Evolutionary conservation across 1,139 yeast species (phyloP), one percentile per base, ranked within the genome.

Genomic region (Blastobotrys illinoisensis): DNA sequence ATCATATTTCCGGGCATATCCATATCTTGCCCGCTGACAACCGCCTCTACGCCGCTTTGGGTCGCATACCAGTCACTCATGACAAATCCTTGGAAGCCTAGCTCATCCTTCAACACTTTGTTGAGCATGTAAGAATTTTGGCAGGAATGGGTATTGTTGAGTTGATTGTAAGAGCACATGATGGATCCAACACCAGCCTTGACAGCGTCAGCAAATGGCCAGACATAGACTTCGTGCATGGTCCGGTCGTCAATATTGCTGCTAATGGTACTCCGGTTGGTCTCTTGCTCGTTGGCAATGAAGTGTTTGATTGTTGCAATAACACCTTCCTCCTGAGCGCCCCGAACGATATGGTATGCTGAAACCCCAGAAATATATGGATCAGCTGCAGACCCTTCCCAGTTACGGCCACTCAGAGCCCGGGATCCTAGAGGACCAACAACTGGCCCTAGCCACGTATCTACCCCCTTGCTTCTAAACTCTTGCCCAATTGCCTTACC

Each of bases 181-280:
- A 82, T 72, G 26, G 83, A 75, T 1, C 83, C 86, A 32, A 74
- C 84, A n/a, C 86, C 86, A 5, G 86, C 83, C 56, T 78, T 74
- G 44, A 83, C 73, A 47, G 79, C 78, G 63, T 83, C 85, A 26
- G 85, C 86, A 72, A 82, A 83, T 4, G 88, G 88, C 86, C 86
- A 81, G 54, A 81, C 67, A 64, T 79, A 83, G 1, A 82, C 65
- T 62, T 83, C 88, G 63, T 82, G 87, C 79, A 83, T 74, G 1
- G 83, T 79, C 46, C 85, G 69, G 64, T 83, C 88, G 50, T 82
- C 85, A 50, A 82, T 78, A 59, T 81, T 80, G 20, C 64, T 59
- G 16, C 63, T 53, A 1, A 66, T 56, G 19, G 54, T 57, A 23
- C 51, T 50, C 18, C 61, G 51, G 46, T 51, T 49, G n/a, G 43